Evolutionary conservation across 768 basidiomycete species (phyloP), one percentile per base, ranked within the genome.

Genomic region (Hygrocybe punicea): DNA sequence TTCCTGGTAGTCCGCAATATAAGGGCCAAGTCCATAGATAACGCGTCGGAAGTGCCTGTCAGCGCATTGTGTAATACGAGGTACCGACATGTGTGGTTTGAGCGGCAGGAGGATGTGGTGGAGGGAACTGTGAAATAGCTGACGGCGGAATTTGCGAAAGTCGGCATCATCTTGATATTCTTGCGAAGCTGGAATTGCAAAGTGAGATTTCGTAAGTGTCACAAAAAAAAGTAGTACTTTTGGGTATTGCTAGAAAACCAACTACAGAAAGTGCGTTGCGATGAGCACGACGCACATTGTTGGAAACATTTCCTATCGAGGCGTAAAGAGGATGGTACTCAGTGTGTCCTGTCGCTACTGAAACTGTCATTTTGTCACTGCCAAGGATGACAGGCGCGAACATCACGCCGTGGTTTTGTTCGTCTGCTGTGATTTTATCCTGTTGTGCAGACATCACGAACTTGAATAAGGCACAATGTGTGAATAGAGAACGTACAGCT

Each of bases 1-100:
- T 51, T 77, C 73, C 0, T 71, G 75, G 46, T 78, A 76, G 51
- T 78, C 71, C 0, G 72, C 73, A 59, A 78, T 76, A 36, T 73
- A 73, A 2, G 71, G 65, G 1, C 69, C 71, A 2, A 78, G 52
- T 2, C 63, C 65, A 60, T 68, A 76, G 10, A 75, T 64, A 1
- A 58, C 64, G 4, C 60, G 46, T 2, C 56, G 62, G 47, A 58
- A 74, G 51, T 72, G 63, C 0, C 71, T 64, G 62, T 77, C 73
- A 2, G 51, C 57, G 49, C 63, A 76, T 0, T 47, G 44, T 0
- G 60, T 50, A 4, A 76, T 53, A 23, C 58, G 49, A 1, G 69
- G 65, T 4, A 25, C 61, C 0, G 45, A 55, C 75, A 75, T 75
- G 0, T 29, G 58, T 0, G 61, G 59, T 24, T 57, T 56, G 0